A percentile compares a stretch with the other conserved stretches of the same genome.
Evolutionary conservation across 2,329 filamentous ascomycete genomes (phyloP).

Genomic region (Fusarium sp.): DNA sequence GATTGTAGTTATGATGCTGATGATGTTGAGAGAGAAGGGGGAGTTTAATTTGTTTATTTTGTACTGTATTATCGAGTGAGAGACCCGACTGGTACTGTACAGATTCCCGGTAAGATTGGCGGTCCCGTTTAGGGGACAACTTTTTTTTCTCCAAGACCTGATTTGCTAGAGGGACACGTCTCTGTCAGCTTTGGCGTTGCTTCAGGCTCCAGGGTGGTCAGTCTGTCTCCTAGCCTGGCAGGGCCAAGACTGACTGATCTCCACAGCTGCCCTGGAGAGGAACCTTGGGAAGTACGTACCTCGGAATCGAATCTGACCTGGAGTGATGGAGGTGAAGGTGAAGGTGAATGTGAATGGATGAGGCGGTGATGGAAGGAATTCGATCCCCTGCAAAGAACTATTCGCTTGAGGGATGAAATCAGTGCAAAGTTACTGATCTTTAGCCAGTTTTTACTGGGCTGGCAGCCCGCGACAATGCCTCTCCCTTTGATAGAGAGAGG

Average conservation of each 20-base stretch:
- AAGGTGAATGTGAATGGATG: background rate
- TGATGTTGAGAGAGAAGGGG: conserved; percentile 12
- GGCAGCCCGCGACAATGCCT: conserved; percentile 31
- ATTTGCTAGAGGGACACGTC: conserved; percentile 35
- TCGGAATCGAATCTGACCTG: background rate
- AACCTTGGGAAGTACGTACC: conserved; percentile 26
- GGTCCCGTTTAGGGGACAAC: conserved; percentile 17
- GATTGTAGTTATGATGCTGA: conserved; percentile 11
- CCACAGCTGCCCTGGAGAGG: conserved; percentile 19
- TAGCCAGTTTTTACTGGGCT: conserved; percentile 26
- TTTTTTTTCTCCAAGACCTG: conserved; percentile 24
- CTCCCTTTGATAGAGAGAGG: conserved; percentile 33
- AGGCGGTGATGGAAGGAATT: conserved; percentile 14
- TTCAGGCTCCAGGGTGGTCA: conserved; percentile 4
- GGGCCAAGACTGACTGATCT: conserved; percentile 22
- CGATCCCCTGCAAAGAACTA: background rate
- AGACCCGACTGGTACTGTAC: conserved; percentile 11
- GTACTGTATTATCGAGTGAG: conserved; percentile 3
- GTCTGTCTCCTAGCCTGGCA: conserved; percentile 5
- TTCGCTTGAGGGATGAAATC: background rate
- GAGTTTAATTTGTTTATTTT: conserved; percentile 13
- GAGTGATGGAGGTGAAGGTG: background rate
- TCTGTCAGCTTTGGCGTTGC: conserved; percentile 30
- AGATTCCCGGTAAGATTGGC: conserved; percentile 36
- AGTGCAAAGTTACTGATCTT: conserved; percentile 14